Base-by-base conservation (phyloP, 768 basidiomycete species). In the Mycena olivaceomarginata region DNA sequence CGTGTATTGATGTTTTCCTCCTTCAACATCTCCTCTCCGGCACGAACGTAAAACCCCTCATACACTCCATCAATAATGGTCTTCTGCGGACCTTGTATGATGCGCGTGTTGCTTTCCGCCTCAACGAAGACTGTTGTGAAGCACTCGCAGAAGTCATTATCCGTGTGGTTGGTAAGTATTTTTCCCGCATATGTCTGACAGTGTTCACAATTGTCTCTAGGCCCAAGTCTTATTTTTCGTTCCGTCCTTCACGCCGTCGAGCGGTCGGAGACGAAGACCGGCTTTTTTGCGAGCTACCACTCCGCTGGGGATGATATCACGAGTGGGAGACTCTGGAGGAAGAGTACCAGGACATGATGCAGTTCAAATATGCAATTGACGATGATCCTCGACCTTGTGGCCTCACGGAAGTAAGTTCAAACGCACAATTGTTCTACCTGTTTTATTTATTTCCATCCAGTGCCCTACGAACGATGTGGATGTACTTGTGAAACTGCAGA, bases 191-290 rank as follows among this genome's bases (percentile, higher is more conserved):
- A 5, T 39, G 18, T 59, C 46, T 4, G 5, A 31, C 31, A 31
- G 51, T 60, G 3, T 40, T 37, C 11, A 65, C n/a, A 13, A 31
- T 37, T 57, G 4, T 15, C 25, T 65, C 12, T 45, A 76, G 75
- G 56, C 1, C 75, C 75, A 11, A 67, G 64, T 53, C 70, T 76
- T 7, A 59, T 62, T 43, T 76, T 76, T n/a, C 75, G 75, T 16
- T 76, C 75, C n/a, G 75, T 76, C n/a, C 64, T 72, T 5, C 75
- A 76, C 41, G 70, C 75, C 18, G 66, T 76, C 20, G 70, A 76
- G 59, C 69, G 65, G 1, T 46, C 75, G 13, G 75, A 76, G 57
- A 59, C 4, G 18, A 76, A 76, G 46, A 62, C 69, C 13, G 39
- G 59, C 5, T 66, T 76, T 43, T 62, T 76, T 18, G 75, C 70